These are phyloP conservation scores for Caloboletus firmus DNA, from an alignment of 1,284 basidiomycete species.

Conservation along the genomic window DNA sequence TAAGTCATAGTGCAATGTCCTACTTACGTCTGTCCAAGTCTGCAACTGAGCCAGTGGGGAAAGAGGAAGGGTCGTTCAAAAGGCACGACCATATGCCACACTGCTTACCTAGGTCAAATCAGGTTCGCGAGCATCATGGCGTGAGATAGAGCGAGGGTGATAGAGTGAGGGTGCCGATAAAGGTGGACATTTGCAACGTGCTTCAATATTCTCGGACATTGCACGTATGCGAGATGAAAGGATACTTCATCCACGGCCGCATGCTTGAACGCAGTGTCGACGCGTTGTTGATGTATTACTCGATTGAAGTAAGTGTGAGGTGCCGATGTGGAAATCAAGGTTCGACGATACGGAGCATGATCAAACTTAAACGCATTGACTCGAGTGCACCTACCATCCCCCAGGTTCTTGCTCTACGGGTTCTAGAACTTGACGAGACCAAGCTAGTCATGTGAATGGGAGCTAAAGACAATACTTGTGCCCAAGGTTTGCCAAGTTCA, in stretches of 20 bases:
- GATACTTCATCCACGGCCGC: background rate
- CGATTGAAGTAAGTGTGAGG: background rate
- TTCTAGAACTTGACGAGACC: background rate
- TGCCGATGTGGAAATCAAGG: background rate
- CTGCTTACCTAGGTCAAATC: background rate
- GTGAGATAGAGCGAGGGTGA: constrained; percentile 2
- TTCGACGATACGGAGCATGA: background rate
- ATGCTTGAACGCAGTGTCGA: background rate
- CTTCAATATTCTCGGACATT: background rate
- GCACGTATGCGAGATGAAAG: constrained; percentile 1
- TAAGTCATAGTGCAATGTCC: background rate
- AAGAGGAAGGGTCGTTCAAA: background rate
- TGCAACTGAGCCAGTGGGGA: too few species aligned
- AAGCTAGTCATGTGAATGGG: background rate
- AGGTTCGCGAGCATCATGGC: background rate
- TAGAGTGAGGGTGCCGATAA: background rate
- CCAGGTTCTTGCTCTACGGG: background rate
- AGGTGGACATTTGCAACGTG: constrained; percentile 1
- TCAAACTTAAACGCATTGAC: background rate
- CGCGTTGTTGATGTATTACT: background rate
- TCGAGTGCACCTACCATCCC: background rate
- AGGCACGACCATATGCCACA: background rate
- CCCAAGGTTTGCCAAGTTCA: background rate
- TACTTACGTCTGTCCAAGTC: too few species aligned
- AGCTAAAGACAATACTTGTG: background rate